Evolutionary conservation across 208 protist genomes (phyloP).

Genomic region (Leptomonas pyrrhocoris): DNA sequence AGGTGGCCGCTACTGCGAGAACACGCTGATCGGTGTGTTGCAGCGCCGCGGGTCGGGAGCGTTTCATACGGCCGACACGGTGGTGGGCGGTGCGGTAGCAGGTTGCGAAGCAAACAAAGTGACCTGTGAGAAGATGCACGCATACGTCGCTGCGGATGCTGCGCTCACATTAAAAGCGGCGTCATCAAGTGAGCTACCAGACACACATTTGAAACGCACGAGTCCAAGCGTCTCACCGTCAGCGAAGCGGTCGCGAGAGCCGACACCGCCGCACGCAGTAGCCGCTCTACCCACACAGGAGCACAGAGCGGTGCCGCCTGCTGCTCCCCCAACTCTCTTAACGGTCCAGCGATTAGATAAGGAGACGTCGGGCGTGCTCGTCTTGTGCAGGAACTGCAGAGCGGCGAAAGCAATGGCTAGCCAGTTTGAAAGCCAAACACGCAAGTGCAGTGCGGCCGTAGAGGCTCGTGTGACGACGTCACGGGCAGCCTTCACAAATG

Average conservation of each 20-base stretch:
- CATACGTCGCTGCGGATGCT: too few species aligned
- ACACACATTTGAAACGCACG: too few species aligned
- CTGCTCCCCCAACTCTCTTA: constrained; percentile 16
- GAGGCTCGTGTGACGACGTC: constrained; percentile 13
- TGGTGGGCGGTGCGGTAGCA: neutral
- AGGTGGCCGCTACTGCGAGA: constrained; percentile 81
- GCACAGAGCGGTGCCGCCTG: too few species aligned
- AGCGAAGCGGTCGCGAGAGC: neutral
- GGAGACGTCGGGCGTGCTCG: constrained; percentile 85
- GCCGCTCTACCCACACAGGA: neutral
- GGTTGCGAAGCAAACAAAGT: too few species aligned
- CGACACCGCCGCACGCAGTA: neutral
- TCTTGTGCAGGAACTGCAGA: constrained; percentile 31
- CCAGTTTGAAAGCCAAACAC: constrained; percentile 64
- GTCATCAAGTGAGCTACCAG: too few species aligned
- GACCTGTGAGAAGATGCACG: too few species aligned
- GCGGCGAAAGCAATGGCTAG: constrained; percentile 42
- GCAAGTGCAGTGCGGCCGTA: constrained; percentile 14
- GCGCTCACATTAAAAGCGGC: too few species aligned
- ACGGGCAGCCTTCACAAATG: neutral
- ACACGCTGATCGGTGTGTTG: constrained; percentile 73
- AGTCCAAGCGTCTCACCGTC: neutral
- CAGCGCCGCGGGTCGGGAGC: constrained; percentile 17
- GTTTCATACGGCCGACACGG: constrained; percentile 13
- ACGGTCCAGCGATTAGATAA: constrained; percentile 88